Evolutionary conservation across 352 stramenopile species (phyloP).

Genomic region (Phytopythium vexans): DNA sequence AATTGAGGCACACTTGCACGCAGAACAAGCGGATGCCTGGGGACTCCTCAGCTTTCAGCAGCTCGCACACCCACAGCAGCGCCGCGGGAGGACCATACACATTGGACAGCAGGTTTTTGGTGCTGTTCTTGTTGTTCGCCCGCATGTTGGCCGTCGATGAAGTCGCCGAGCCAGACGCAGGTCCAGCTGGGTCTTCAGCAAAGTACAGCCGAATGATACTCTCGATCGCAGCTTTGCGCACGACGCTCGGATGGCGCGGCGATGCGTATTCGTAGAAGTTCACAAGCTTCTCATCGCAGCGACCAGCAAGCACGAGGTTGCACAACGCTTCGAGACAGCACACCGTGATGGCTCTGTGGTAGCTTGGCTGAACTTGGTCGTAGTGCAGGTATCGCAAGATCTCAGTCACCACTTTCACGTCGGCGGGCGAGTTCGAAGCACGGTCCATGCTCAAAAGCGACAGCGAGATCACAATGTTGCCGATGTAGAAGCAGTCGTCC

Average conservation of each 20-base stretch:
- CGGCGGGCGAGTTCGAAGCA: constrained; percentile 36
- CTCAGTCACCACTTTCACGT: constrained; percentile 57
- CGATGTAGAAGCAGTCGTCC: constrained; percentile 85
- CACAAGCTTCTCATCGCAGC: constrained; percentile 63
- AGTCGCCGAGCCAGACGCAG: neutral
- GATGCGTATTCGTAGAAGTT: constrained; percentile 74
- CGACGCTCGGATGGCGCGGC: constrained; percentile 64
- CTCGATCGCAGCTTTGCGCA: constrained; percentile 82
- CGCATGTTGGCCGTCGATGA: constrained; percentile 16
- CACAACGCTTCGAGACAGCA: constrained; percentile 81
- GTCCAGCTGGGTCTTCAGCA: constrained; percentile 55
- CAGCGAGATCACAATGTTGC: constrained; percentile 68
- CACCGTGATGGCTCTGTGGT: constrained; percentile 77
- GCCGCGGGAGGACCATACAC: constrained; percentile 66
- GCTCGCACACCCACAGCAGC: constrained; percentile 60
- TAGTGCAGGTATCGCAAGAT: constrained; percentile 82
- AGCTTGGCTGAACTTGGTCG: constrained; percentile 81
- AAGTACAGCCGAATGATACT: constrained; percentile 84
- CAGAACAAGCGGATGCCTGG: constrained; percentile 70
- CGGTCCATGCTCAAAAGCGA: constrained; percentile 68
- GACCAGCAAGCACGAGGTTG: constrained; percentile 66
- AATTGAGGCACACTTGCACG: constrained; percentile 80
- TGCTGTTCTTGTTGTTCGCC: constrained; percentile 7
- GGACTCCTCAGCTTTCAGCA: constrained; percentile 65
- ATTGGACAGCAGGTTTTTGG: constrained; percentile 34